phyloP scores from a whole-genome alignment of 192 early-diverging fungal species.

The Thoreauomyces humboldtii region DNA sequence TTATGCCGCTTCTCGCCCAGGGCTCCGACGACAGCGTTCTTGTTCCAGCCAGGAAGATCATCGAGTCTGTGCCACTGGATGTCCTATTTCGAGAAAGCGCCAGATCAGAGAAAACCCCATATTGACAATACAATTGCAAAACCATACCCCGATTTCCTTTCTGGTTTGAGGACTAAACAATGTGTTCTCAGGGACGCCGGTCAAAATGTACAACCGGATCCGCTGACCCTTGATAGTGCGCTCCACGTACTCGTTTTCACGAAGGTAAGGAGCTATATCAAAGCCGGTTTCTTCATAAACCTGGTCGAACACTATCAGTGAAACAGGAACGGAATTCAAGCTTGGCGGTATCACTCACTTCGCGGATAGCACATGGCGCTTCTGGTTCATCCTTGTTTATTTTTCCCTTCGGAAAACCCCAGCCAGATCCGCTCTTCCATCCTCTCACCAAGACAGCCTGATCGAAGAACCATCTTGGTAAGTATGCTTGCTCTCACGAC shows the following conservation, averaged over 20 bases:
- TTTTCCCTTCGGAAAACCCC: constrained; percentile 99
- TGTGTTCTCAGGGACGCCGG: constrained; percentile 79
- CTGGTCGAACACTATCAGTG: constrained; percentile 40
- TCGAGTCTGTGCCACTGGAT: constrained; percentile 47
- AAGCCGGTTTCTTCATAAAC: constrained; percentile 95
- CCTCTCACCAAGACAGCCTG: constrained; percentile 83
- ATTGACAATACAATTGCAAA: background rate
- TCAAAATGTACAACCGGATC: constrained; percentile 86
- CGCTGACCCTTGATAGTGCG: constrained; percentile 85
- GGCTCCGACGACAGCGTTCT: constrained; percentile 1
- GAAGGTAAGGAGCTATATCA: constrained; percentile 64
- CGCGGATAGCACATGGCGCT: constrained; percentile 83
- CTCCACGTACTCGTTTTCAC: constrained; percentile 83
- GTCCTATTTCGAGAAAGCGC: too few species aligned
- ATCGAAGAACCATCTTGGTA: too few species aligned
- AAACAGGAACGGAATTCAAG: background rate
- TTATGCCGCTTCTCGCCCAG: constrained; percentile 26
- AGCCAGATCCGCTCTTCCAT: constrained; percentile 82
- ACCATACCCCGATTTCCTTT: constrained; percentile 89
- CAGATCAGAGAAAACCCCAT: background rate
- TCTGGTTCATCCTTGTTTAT: constrained; percentile 97
- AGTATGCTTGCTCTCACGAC: too few species aligned
- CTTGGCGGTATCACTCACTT: constrained; percentile 58
- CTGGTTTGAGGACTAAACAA: constrained; percentile 79
- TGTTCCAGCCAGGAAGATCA: constrained; percentile 44